Base-by-base conservation (phyloP, 2,329 filamentous ascomycete species). In the Diaporthe vexans region DNA sequence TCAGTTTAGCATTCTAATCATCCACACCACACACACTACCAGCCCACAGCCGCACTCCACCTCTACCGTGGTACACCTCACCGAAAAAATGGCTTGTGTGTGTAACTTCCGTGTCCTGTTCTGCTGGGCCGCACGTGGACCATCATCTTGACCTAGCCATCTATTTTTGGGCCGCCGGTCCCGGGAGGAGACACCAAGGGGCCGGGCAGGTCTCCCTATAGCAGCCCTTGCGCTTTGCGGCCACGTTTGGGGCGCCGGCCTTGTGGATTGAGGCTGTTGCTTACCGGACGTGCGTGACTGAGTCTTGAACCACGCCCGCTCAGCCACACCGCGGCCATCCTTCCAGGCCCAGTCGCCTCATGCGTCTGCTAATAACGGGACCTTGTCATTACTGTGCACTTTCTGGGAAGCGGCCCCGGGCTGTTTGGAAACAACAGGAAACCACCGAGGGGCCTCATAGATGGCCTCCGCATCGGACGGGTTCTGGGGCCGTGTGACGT, bases 321-420 rank as follows among this genome's bases (percentile, higher is more conserved):
- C 61, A 67, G 61, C 61, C 43, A 61, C 57, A 52, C 46, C 26
- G 46, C 46, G 69, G 57, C 69, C 69, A n/a, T 61, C 40, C 37
- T 29, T 6, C 33, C 26, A 37, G 46, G 33, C 69, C 57, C 43
- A 24, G 46, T 61, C 56, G 29, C 40, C 56, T 59, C 56, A 61
- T 71, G 46, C 43, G n/a, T 19, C 35, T 67, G 43, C 26, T 67
- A 51, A 19, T 11, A 35, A 24, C 29, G 46, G 61, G 24, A 15
- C 61, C 15, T 26, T n/a, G 19, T 11, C 67, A 17, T 7, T 29
- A 29, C 29, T 29, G 29, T 29, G 29, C 29, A 11, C 35, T n/a
- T n/a, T 15, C 29, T 21, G 21, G 26, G n/a, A 21, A n/a, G 40
- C 43, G 19, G 13, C 7, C 48, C 58, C 40, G 11, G 43, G n/a